A percentile compares a stretch with the other conserved stretches of the same genome.
Conservation (phyloP, 257 asterid species). For the Przewalskia tangutica region DNA sequence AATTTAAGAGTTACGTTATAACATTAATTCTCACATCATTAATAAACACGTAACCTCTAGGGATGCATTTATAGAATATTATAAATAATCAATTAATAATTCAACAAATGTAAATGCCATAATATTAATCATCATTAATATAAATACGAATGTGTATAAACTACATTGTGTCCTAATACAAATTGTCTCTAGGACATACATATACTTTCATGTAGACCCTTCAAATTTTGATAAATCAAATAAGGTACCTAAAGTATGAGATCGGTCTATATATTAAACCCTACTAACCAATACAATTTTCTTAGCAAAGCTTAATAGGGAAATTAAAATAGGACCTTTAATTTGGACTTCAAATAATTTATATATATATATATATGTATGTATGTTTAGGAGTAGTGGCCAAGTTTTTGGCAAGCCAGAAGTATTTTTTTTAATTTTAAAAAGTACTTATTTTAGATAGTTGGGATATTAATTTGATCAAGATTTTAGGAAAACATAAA, state of each 20-base stretch:
- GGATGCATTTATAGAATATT: no score
- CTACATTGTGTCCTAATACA: no score
- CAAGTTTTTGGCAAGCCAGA: neutral
- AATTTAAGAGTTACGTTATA: no score
- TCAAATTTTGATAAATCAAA: neutral
- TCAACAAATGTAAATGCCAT: no score
- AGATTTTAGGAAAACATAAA: neutral
- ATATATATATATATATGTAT: no score
- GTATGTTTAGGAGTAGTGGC: neutral
- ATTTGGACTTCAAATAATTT: neutral
- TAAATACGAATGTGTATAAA: no score
- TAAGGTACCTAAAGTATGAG: neutral
- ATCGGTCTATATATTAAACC: neutral
- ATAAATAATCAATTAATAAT: no score
- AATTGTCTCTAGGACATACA: no score
- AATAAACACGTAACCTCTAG: no score
- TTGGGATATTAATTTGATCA: neutral
- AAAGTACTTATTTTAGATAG: neutral
- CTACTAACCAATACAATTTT: neutral
- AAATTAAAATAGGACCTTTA: neutral
- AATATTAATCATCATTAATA: no score
- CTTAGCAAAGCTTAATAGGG: neutral
- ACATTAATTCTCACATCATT: no score
- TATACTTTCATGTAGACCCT: neutral
- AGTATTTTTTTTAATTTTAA: neutral